These are phyloP conservation scores for Apiotrichum siamense DNA, from an alignment of 1,284 basidiomycete genomes.

Conservation along the genomic window DNA sequence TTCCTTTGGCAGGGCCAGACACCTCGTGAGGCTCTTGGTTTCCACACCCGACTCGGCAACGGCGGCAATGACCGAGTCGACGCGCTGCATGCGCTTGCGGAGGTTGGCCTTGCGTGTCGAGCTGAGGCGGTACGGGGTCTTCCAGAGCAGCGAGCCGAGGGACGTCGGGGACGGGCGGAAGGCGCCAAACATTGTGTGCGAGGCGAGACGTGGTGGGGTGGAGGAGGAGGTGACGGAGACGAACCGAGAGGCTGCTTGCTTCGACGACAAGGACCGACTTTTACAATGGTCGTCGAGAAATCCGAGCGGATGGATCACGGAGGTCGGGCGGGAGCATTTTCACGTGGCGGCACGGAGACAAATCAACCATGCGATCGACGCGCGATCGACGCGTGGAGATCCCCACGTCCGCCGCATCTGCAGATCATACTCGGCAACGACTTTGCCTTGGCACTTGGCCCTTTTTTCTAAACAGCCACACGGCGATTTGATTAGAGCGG, in stretches of 20 bases:
- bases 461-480: too few relatives aligned
- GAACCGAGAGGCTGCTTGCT: too few relatives aligned
- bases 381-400: too few relatives aligned
- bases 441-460: too few relatives aligned
- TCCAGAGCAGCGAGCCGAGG: conserved; percentile 52
- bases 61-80: conserved; percentile 87
- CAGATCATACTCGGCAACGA: too few relatives aligned
- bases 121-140: conserved; percentile 89
- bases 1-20: conserved; percentile 43
- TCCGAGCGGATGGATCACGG: too few relatives aligned
- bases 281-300: neutral
- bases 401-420: too few relatives aligned
- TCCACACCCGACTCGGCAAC: conserved; percentile 73
- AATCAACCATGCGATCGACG: too few relatives aligned
- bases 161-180: conserved; percentile 28
- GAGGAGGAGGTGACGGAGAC: neutral
- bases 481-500: too few relatives aligned
- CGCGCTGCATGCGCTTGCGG: conserved; percentile 77
- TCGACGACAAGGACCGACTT: neutral
- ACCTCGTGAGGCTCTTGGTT: conserved; percentile 51
- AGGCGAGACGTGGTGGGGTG: neutral
- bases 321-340: too few relatives aligned
- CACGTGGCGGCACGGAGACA: too few relatives aligned
- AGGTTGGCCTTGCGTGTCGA: conserved; percentile 85
- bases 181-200: conserved; percentile 32